Evolutionary conservation across 257 asterid species (phyloP).

Genomic region (Solanum pimpinellifolium): DNA sequence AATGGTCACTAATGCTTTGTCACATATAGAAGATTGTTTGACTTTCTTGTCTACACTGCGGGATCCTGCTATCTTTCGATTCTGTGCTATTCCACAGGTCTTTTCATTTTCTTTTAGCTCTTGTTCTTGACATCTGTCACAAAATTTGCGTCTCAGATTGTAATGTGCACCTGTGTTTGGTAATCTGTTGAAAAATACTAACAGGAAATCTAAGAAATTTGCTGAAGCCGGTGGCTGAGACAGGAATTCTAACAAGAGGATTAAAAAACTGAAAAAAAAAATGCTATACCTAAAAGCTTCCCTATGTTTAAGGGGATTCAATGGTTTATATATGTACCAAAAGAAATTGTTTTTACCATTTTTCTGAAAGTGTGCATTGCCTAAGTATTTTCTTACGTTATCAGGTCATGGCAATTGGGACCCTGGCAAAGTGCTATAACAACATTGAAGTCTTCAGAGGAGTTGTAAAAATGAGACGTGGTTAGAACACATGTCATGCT

Average conservation of each 20-base stretch:
- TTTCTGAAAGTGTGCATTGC: neutral
- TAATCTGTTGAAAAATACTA: neutral
- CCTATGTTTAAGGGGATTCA: too few species aligned
- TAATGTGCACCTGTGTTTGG: neutral
- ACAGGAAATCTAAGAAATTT: neutral
- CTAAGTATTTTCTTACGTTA: neutral
- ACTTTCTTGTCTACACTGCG: conserved; percentile 56
- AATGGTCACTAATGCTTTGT: conserved; percentile 86
- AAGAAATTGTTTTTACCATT: neutral
- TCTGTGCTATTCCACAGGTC: conserved; percentile 99
- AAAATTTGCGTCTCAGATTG: neutral
- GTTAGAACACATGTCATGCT: conserved; percentile 30
- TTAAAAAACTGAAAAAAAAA: neutral
- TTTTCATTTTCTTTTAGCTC: neutral
- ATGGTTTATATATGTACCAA: neutral
- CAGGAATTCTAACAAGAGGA: neutral
- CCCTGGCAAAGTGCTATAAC: conserved; percentile 90
- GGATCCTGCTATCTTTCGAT: conserved; percentile 80
- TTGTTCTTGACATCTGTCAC: neutral
- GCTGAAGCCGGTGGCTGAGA: neutral
- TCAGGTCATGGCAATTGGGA: conserved; percentile 98
- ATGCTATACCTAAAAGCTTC: neutral
- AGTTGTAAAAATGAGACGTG: conserved; percentile 95
- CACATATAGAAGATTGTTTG: conserved; percentile 71
- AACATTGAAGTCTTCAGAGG: conserved; percentile 82